Percentiles rank a stretch among this genome's conserved stretches.
Evolutionary conservation across 139 green algal species (phyloP).

Genomic region (Yamagishiella unicocca): DNA sequence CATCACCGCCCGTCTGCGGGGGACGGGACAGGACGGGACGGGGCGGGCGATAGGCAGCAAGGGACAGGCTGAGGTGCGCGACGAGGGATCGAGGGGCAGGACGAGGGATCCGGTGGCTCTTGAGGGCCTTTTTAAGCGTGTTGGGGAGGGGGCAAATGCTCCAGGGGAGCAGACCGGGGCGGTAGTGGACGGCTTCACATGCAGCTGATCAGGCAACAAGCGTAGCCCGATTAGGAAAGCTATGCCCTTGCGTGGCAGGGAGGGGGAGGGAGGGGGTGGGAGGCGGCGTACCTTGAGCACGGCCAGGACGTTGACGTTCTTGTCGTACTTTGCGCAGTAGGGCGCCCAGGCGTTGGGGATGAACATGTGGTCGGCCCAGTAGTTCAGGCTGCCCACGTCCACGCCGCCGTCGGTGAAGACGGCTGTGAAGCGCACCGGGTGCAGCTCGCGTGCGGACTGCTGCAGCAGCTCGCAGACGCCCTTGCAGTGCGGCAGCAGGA

Average conservation of each 20-base stretch:
- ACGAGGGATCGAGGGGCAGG: neutral
- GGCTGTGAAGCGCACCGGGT: conserved; percentile 11
- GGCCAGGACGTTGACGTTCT: conserved; percentile 16
- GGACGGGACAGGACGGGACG: neutral
- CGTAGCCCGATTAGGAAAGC: no score
- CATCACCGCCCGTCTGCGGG: neutral
- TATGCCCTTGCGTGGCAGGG: no score
- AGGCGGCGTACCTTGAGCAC: conserved; percentile 21
- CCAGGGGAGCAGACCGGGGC: no score
- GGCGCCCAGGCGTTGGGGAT: conserved; percentile 22
- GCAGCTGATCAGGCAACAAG: no score
- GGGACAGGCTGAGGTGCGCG: neutral
- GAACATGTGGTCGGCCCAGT: conserved; percentile 38
- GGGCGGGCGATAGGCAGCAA: neutral
- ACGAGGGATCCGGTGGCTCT: neutral
- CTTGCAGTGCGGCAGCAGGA: neutral
- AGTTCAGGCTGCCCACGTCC: neutral
- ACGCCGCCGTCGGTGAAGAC: conserved; percentile 26
- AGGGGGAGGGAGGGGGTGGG: neutral
- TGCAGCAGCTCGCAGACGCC: neutral
- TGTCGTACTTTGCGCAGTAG: neutral
- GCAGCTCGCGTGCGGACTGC: neutral
- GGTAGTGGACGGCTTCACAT: no score
- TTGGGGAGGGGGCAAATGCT: neutral
- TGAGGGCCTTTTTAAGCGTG: neutral